Conservation (phyloP, 345 rosid species). For the Linum usitatissimum region DNA sequence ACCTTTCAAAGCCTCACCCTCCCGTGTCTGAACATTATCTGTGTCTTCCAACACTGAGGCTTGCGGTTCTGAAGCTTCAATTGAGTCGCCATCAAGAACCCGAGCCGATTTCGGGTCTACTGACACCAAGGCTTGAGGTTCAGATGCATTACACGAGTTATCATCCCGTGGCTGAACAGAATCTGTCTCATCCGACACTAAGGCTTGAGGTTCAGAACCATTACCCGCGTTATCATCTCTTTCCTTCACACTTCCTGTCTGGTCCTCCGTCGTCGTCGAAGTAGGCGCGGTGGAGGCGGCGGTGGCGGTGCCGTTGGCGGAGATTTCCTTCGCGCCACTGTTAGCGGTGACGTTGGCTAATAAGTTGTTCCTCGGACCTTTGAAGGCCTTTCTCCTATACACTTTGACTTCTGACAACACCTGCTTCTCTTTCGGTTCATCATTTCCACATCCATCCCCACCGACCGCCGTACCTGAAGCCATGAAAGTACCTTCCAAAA, state of each 20-base stretch:
- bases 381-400: constrained; percentile 67
- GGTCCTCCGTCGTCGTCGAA: background rate
- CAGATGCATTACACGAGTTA: background rate
- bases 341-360: background rate
- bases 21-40: constrained; percentile 23
- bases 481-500: constrained; percentile 55
- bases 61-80: constrained; percentile 24
- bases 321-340: background rate
- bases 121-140: background rate
- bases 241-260: background rate
- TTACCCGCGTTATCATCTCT: background rate
- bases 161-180: background rate
- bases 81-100: constrained; percentile 12
- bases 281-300: background rate
- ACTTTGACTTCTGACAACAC: constrained; percentile 52
- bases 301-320: constrained; percentile 7
- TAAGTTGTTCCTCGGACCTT: constrained; percentile 31
- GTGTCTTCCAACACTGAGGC: constrained; percentile 24
- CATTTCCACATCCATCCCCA: constrained; percentile 35
- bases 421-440: constrained; percentile 56
- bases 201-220: background rate
- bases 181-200: background rate
- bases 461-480: constrained; percentile 78
- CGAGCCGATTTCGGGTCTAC: too few relatives aligned
- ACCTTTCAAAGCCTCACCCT: too few relatives aligned